Evolutionary conservation across 805 yeast species (phyloP).

Genomic region (Metschnikowia noctiluminum): DNA sequence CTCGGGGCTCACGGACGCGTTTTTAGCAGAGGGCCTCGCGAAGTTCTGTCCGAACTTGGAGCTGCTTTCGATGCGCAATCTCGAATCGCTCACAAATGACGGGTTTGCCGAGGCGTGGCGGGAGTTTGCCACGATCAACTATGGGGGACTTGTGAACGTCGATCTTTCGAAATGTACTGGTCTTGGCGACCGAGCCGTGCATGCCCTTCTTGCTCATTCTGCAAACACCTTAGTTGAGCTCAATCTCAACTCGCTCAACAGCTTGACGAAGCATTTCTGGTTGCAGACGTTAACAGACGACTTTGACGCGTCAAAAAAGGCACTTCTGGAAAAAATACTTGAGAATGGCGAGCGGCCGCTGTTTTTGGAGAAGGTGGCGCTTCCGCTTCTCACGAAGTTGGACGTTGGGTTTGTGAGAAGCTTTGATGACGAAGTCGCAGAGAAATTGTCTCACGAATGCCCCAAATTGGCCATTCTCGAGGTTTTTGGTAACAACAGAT

Average conservation of each 20-base stretch:
- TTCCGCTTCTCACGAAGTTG: conserved; percentile 62
- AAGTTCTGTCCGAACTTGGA: conserved; percentile 57
- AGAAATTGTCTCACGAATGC: conserved; percentile 54
- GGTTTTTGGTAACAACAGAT: conserved; percentile 75
- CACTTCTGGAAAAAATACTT: conserved; percentile 7
- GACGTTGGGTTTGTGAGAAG: conserved; percentile 80
- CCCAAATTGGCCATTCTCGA: conserved; percentile 63
- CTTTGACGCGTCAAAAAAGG: conserved; percentile 10
- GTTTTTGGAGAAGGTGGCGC: conserved; percentile 20
- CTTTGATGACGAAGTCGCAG: conserved; percentile 67
- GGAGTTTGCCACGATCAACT: conserved; percentile 46
- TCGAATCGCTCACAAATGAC: conserved; percentile 67
- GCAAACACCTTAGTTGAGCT: conserved; percentile 64
- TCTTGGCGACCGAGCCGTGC: conserved; percentile 60
- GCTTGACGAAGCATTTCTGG: conserved; percentile 50
- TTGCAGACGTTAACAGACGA: conserved; percentile 42
- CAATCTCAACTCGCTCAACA: conserved; percentile 68
- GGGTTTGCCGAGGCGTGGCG: conserved; percentile 60
- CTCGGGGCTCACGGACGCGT: conserved; percentile 62
- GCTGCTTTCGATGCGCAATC: conserved; percentile 51
- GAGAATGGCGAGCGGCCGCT: not conserved
- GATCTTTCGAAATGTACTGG: conserved; percentile 64
- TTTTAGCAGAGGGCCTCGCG: conserved; percentile 53
- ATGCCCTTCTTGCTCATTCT: conserved; percentile 60
- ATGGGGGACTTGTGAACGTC: conserved; percentile 56